Base-by-base conservation (phyloP, 139 green algal species). In the Chlorella sp. region DNA sequence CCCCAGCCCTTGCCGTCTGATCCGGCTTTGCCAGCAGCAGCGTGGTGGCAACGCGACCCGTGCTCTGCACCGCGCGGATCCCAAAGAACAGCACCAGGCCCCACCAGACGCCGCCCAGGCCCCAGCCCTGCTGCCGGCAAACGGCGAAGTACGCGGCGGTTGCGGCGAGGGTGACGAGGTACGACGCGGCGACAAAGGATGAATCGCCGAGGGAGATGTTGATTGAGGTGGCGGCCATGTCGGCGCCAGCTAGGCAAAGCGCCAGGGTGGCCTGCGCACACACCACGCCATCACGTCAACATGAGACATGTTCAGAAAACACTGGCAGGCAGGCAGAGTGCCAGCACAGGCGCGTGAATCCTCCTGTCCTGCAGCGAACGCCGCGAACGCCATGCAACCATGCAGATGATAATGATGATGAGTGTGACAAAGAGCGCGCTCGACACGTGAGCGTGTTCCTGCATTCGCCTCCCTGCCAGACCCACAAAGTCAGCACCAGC, bases 1-100 rank as follows among this genome's bases (percentile, higher is more conserved):
- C 42, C 10, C 42, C 42, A 55, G 42, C 42, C 42, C 42, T 55
- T 55, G 42, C 42, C 42, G 42, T 17, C 42, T 55, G 10, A 55
- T 55, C 42, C 42, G 42, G 10, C 42, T 55, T 17, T 24, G 10
- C 42, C 42, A 55, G 42, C 42, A 55, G 42, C 42, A 10, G 17
- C 42, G 42, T 55, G 42, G 42, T n/a, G n/a, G n/a, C n/a, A n/a
- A n/a, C 42, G 10, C 42, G 10, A 24, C 10, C 17, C 42, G 17
- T 17, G 17, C 42, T 55, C 42, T 92, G 87, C 22, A 76, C 5
- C 31, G 70, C 72, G 22, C 87, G 69, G 27, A 84, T n/a, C 4
- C 69, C 64, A 66, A 92, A 92, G 59, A 92, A 92, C 2, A 87
- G 33, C 31, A 79, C 63, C 6, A 92, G 36, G 3, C 86, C 88